Evolutionary conservation across 2,329 filamentous ascomycete genomes (phyloP), one percentile per base, ranked within the genome.

Genomic region (Dendrostoma leiphaemia): DNA sequence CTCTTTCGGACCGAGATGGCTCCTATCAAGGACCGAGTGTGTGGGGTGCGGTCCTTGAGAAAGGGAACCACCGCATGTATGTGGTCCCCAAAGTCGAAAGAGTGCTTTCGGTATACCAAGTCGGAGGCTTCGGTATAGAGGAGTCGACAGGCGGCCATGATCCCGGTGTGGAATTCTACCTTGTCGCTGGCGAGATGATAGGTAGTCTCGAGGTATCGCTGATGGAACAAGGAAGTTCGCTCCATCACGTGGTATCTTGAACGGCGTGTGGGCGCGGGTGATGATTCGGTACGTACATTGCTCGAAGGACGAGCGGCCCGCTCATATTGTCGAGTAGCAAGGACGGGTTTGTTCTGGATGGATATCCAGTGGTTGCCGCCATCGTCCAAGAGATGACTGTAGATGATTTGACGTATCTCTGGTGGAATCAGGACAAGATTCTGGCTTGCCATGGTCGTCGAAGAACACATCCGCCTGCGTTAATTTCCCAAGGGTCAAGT

Each of bases 61-160:
- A 60, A 86, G 0, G 83, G 81, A 1, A 78, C 74, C 6, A 83
- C 74, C 15, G 83, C 81, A 66, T 86, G 83, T 59, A 86, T 72
- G 66, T 82, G 74, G 45, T 74, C 74, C 57, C 78, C 79, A 64
- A 87, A 87, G 61, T 80, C 77, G 65, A 86, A 86, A 1, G 71
- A 71, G 63, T 84, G 80, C 52, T 65, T 70, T 7, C 71, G 72
- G 66, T 86, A 87, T 3, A 87, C 69, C 15, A 82, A 64, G 54
- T 78, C 73, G 4, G 77, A 69, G n/a, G 79, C 77, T 64, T 86
- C 83, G 55, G 73, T 69, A 64, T 85, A 73, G 48, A 84, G 70
- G 51, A 72, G 71, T 37, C 71, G 70, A 62, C 71, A 78, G 19
- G 70, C 71, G 47, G 67, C 62, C 74, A 83, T 69, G 61, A 80